Percentiles rank a stretch among this genome's conserved stretches.
phyloP scores from a whole-genome alignment of 306 rosid species.

The Vigna hirtella region DNA sequence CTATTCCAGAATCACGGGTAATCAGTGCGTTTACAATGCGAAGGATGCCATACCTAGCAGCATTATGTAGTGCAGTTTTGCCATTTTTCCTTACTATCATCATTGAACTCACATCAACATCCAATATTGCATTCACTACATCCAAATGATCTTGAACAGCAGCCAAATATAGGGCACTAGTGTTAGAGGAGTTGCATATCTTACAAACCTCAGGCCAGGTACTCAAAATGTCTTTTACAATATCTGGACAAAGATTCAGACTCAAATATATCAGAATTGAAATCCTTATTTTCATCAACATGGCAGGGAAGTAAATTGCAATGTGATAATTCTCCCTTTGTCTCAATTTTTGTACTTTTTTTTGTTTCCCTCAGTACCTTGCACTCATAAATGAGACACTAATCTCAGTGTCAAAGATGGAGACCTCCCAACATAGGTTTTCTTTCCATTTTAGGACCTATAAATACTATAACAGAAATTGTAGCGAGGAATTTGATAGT shows the following conservation, averaged over 20 bases:
- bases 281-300: conserved; percentile 9
- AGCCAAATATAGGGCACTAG: conserved; percentile 95
- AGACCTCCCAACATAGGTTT: not conserved
- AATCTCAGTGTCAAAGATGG: not conserved
- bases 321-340: not conserved
- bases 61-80: conserved; percentile 87
- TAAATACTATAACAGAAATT: not conserved
- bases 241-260: conserved; percentile 61
- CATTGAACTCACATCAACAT: conserved; percentile 67
- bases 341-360: not conserved
- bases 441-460: not conserved
- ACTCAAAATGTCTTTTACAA: conserved; percentile 70
- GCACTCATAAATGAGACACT: not conserved
- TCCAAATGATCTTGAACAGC: conserved; percentile 78
- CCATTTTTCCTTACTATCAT: conserved; percentile 89
- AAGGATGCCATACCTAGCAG: conserved; percentile 76
- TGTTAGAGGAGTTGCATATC: conserved; percentile 71
- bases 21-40: conserved; percentile 68
- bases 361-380: not conserved
- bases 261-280: conserved; percentile 15
- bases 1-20: conserved; percentile 66
- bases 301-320: not conserved
- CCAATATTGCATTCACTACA: conserved; percentile 84
- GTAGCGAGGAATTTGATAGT: not conserved
- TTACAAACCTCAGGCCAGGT: conserved; percentile 80